Base-by-base conservation (phyloP, 202 grass and related monocot genomes). In the Saccharum hybrid region DNA sequence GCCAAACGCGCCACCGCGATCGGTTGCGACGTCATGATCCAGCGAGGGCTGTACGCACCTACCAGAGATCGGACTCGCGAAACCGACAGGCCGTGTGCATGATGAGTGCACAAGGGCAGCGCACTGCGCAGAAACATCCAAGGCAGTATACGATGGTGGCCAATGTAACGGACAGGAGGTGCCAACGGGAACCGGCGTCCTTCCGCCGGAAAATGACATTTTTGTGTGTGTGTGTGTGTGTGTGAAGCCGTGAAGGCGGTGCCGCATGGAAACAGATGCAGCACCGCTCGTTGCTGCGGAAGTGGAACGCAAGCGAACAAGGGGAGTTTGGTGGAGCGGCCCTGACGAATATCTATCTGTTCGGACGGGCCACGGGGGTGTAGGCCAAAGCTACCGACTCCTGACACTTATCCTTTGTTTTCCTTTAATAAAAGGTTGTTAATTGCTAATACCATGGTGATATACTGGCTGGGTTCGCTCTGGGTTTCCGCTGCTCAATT, bases 21-120 rank as follows among this genome's bases (percentile, higher is more conserved):
- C 74, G 68, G 79, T 63, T 90, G 79, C 12, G 48, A 51, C 14
- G 75, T 90, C 80, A 22, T 33, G n/a, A 2, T 69, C 41, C 19
- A 0, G 66, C 41, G 19, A 71, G 66, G 3, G 28, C 4, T 42
- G 64, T 64, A 7, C 11, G 10, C 46, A 41, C 37, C 77, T 23
- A 23, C 3, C 13, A 3, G 26, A 63, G 28, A 71, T 62, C 51
- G 14, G 52, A 63, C 74, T 22, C n/a, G 11, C 36, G 74, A 19
- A 11, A 45, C 4, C 34, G 82, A 18, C 6, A 48, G 16, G 42
- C 21, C 13, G 13, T 18, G 16, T 30, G 7, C 48, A 41, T 42
- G 65, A 11, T 28, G 54, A 18, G 14, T 33, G 10, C 51, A 43
- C 5, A n/a, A 15, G 16, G 13, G 19, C 2, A 64, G 56, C 49